A percentile compares a stretch with the other conserved stretches of the same genome.
Evolutionary conservation across 2,329 filamentous ascomycete species (phyloP).

Genomic region (Apiospora rasikravindrae): DNA sequence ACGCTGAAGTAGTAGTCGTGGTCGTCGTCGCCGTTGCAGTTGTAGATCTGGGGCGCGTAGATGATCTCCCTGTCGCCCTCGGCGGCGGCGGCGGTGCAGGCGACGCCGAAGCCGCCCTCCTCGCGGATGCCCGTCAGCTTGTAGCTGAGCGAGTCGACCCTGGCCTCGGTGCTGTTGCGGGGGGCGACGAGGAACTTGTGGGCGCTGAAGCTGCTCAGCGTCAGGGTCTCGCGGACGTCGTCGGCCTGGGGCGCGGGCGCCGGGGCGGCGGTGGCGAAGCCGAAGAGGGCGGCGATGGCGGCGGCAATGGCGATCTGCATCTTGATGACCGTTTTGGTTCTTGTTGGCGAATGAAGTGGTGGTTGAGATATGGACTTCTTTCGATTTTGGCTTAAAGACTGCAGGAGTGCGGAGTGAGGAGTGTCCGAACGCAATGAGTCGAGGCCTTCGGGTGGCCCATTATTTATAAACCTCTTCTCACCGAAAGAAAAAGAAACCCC

Average conservation of each 20-base stretch:
- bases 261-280: background rate
- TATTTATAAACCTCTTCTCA: background rate
- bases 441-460: background rate
- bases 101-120: background rate
- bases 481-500: background rate
- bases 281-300: background rate
- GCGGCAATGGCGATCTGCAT: constrained; percentile 2
- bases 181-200: background rate
- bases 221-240: constrained; percentile 1
- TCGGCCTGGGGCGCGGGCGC: background rate
- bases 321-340: background rate
- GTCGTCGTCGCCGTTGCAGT: constrained; percentile 4
- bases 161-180: background rate
- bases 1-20: constrained; percentile 6
- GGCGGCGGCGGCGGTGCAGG: background rate
- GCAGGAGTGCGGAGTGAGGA: background rate
- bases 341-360: background rate
- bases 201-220: background rate
- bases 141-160: background rate
- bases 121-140: background rate
- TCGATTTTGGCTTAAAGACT: background rate
- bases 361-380: background rate
- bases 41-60: background rate
- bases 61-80: background rate
- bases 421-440: too few relatives aligned